A percentile compares a stretch with the other conserved stretches of the same genome.
phyloP scores from a whole-genome alignment of 495 filamentous ascomycete genomes.

The Cetradonia linearis region DNA sequence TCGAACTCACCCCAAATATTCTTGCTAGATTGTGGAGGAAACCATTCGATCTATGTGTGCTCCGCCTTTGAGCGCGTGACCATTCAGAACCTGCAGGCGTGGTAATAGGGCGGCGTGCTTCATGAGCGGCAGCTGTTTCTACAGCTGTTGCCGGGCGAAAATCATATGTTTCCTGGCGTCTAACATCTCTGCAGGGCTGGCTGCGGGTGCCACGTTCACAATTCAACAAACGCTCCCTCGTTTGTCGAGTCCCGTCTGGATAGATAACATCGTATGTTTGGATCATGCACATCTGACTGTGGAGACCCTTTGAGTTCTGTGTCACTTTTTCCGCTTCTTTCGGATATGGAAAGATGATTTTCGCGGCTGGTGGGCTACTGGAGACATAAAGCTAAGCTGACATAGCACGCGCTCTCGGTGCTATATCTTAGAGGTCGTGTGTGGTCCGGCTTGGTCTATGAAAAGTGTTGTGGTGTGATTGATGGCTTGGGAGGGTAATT shows the following conservation, averaged over 20 bases:
- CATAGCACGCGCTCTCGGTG: slow-evolving; percentile 13
- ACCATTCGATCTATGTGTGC: background rate
- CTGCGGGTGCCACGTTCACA: slow-evolving; percentile 17
- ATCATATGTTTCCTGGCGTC: background rate
- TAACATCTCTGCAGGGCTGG: slow-evolving; percentile 8
- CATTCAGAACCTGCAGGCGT: background rate
- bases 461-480: background rate
- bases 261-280: slow-evolving; percentile 18
- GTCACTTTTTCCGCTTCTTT: slow-evolving; percentile 9
- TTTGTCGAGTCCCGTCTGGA: slow-evolving; percentile 16
- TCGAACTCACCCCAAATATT: background rate
- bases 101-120: no score
- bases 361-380: slow-evolving; percentile 3
- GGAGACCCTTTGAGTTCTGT: background rate
- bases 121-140: slow-evolving; percentile 4
- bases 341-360: background rate
- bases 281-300: slow-evolving; percentile 21
- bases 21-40: background rate
- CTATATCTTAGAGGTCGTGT: background rate
- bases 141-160: slow-evolving; percentile 6
- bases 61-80: background rate
- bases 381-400: slow-evolving; percentile 20
- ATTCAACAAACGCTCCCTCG: slow-evolving; percentile 13
- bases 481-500: background rate
- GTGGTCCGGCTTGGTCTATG: background rate